Conservation (phyloP, 2,329 filamentous ascomycete genomes). For the Pseudofabraea citricarpa region DNA sequence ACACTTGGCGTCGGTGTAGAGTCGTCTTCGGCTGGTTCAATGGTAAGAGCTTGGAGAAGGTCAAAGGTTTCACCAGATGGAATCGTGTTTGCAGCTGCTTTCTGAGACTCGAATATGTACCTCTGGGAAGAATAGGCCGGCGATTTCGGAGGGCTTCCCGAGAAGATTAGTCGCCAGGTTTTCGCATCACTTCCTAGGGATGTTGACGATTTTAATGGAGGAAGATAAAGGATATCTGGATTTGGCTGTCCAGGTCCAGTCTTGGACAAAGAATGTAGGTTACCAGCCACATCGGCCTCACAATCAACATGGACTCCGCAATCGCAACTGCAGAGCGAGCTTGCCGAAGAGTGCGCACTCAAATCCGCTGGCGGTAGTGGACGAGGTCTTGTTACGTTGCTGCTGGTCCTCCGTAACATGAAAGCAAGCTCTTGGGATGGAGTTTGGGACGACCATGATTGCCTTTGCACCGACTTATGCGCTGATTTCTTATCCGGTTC, state of each 20-base stretch:
- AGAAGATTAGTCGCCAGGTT: slow-evolving; percentile 18
- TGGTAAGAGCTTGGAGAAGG: slow-evolving; percentile 25
- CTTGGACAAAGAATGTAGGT: slow-evolving; percentile 21
- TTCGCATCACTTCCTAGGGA: slow-evolving; percentile 13
- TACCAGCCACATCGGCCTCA: slow-evolving; percentile 20
- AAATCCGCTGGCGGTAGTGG: slow-evolving; percentile 29
- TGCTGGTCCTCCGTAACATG: slow-evolving; percentile 9
- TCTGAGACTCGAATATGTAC: background rate
- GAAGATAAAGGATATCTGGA: slow-evolving; percentile 25
- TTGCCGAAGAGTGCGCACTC: slow-evolving; percentile 36
- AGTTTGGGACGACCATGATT: slow-evolving; percentile 16
- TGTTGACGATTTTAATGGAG: slow-evolving; percentile 16
- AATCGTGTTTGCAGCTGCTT: background rate
- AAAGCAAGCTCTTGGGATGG: slow-evolving; percentile 5
- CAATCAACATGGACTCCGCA: slow-evolving; percentile 11
- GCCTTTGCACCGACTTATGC: slow-evolving; percentile 7
- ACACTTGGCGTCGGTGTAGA: slow-evolving; percentile 23
- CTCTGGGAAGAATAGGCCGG: slow-evolving; percentile 1
- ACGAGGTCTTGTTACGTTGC: slow-evolving; percentile 8
- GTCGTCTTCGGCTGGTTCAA: slow-evolving; percentile 16
- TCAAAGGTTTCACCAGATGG: slow-evolving; percentile 17
- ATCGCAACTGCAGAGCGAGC: slow-evolving; percentile 42
- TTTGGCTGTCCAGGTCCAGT: slow-evolving; percentile 6
- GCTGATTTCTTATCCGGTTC: slow-evolving; percentile 5
- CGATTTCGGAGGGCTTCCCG: slow-evolving; percentile 9